Conservation (phyloP, 352 stramenopile genomes). For the Plasmopara viticola region DNA sequence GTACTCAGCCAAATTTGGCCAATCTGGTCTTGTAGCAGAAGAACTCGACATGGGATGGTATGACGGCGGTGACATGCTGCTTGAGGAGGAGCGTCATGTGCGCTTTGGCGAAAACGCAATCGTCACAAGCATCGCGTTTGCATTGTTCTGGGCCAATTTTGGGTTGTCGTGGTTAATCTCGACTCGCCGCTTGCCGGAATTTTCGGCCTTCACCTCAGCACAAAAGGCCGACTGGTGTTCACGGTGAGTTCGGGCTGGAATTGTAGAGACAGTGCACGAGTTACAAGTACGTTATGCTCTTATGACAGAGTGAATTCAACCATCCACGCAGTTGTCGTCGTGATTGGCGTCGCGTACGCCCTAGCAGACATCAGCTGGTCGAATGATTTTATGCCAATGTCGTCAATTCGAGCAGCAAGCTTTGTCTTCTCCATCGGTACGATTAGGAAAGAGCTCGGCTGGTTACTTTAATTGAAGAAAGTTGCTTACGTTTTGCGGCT, state of each 20-base stretch:
- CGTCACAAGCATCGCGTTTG: constrained; percentile 51
- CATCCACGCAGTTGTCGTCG: constrained; percentile 58
- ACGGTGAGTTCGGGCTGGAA: constrained; percentile 28
- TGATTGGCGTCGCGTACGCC: constrained; percentile 58
- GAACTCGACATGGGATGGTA: constrained; percentile 26
- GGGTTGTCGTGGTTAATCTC: constrained; percentile 54
- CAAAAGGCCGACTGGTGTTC: constrained; percentile 82
- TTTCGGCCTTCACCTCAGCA: constrained; percentile 47
- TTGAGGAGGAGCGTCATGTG: constrained; percentile 58
- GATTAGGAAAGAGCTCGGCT: background rate
- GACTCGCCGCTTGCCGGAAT: constrained; percentile 48
- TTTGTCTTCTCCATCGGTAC: constrained; percentile 82
- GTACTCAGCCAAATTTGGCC: background rate
- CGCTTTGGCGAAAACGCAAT: constrained; percentile 55
- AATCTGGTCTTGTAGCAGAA: background rate
- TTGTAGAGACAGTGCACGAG: background rate
- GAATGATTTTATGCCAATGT: constrained; percentile 59
- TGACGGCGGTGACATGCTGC: constrained; percentile 29
- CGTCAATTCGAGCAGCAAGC: constrained; percentile 61
- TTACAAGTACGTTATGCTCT: background rate
- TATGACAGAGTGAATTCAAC: constrained; percentile 68
- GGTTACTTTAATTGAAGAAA: background rate
- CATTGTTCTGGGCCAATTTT: constrained; percentile 67
- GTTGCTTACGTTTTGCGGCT: background rate
- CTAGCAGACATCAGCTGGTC: constrained; percentile 61